phyloP scores from a whole-genome alignment of 176 grass and related monocot species.

The Guadua angustifolia region DNA sequence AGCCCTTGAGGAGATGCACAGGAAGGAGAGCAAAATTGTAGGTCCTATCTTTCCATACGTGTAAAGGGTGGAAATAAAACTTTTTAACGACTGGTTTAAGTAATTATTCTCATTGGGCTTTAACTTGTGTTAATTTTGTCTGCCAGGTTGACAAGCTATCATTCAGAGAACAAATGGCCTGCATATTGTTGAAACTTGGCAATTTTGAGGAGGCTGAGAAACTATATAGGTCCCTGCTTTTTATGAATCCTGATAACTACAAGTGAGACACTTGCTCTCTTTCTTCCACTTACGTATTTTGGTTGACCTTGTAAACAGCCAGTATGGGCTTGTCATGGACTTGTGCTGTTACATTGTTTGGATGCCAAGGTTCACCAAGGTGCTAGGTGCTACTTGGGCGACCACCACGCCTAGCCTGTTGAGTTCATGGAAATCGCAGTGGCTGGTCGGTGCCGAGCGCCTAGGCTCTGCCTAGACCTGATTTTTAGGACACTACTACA shows the following conservation, averaged over 20 bases:
- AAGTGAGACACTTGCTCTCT: constrained; percentile 51
- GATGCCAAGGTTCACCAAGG: not conserved
- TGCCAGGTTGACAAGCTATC: constrained; percentile 89
- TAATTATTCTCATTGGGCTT: constrained; percentile 17
- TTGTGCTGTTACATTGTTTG: not conserved
- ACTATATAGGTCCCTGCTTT: constrained; percentile 81
- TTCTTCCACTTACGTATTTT: not conserved
- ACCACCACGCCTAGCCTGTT: too few relatives aligned
- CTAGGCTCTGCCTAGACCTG: too few relatives aligned
- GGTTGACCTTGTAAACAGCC: not conserved
- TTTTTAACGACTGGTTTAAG: not conserved
- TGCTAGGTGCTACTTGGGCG: too few relatives aligned
- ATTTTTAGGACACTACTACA: too few relatives aligned
- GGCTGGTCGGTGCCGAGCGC: too few relatives aligned
- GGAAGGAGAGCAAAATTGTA: constrained; percentile 91
- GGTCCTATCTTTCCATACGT: constrained; percentile 35
- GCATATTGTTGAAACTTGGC: constrained; percentile 75
- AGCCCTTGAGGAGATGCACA: constrained; percentile 86
- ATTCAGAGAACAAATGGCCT: constrained; percentile 96
- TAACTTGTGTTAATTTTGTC: constrained; percentile 40
- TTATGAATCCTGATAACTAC: constrained; percentile 99
- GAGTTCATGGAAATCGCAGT: too few relatives aligned
- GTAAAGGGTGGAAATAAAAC: constrained; percentile 14
- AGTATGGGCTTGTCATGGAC: not conserved
- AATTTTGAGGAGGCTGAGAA: constrained; percentile 79